phyloP scores from a whole-genome alignment of 768 basidiomycete species.

The Amanita pallidorosea region DNA sequence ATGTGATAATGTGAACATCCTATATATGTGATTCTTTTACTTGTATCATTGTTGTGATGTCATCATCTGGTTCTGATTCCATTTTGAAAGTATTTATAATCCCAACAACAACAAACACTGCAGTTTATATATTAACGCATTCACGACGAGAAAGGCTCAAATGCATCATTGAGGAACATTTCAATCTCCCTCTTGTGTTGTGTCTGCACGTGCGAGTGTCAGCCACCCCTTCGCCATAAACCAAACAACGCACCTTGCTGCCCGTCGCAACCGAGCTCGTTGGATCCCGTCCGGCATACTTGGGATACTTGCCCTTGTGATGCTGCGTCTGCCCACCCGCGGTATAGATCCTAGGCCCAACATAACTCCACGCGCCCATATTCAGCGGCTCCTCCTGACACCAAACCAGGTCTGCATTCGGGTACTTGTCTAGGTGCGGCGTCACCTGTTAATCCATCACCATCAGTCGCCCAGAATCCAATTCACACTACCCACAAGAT shows the following conservation, averaged over 20 bases:
- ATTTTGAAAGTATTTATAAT: too few species aligned
- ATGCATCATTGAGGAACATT: constrained; percentile 54
- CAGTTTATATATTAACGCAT: too few species aligned
- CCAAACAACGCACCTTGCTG: constrained; percentile 52
- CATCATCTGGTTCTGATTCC: too few species aligned
- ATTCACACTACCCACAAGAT: constrained; percentile 45
- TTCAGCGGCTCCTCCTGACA: constrained; percentile 97
- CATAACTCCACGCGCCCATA: constrained; percentile 95
- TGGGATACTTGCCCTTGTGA: constrained; percentile 85
- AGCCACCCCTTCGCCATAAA: background rate
- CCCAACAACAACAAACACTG: too few species aligned
- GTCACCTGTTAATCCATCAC: constrained; percentile 46
- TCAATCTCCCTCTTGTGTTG: constrained; percentile 92
- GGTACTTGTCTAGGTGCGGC: constrained; percentile 92
- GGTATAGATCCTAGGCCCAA: constrained; percentile 87
- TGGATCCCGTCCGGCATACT: constrained; percentile 88
- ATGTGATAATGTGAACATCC: too few species aligned
- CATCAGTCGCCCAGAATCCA: background rate
- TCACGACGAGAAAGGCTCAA: constrained; percentile 14
- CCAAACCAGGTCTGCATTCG: constrained; percentile 90
- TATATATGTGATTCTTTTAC: too few species aligned
- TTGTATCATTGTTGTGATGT: too few species aligned
- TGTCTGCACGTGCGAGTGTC: constrained; percentile 25
- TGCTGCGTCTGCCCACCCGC: constrained; percentile 85
- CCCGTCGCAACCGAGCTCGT: constrained; percentile 89